Base-by-base conservation (phyloP, 139 green algal genomes). In the Coelastrella sp. region DNA sequence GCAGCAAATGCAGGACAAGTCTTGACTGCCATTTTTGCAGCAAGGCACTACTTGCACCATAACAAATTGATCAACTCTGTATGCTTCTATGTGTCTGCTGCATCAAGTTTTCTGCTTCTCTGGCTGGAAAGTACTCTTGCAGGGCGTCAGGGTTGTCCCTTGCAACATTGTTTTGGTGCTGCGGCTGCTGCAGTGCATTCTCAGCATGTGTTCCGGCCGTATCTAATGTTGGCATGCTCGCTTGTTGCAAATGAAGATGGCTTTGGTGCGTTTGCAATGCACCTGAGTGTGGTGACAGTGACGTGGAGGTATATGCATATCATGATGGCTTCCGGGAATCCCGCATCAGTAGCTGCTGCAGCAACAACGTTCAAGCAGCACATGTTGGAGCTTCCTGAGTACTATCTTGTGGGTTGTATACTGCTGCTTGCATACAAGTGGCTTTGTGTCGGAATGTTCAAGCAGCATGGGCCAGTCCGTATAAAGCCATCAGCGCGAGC, bases 261-360 rank as follows among this genome's bases (percentile, higher is more conserved):
- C 11, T 32, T 37, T 13, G 25, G 41, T 40, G 27, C 13, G 21
- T 81, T 81, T 37, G 15, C 30, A 2, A 32, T 11, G 0, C 72
- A 81, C 2, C 43, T 81, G 6, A 8, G 32, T 34, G 27, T 25
- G 0, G 15, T 81, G 0, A 64, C 72, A 19, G 4, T 81, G 25
- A 41, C 66, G 41, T 81, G 40, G n/a, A 43, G 72, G 45, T 30
- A 63, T 25, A 43, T 81, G 72, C 72, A 81, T 25, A 15, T 81
- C n/a, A 41, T 3, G 2, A 66, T 76, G 67, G 35, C 67, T 21
- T 23, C 37, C 8, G 19, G 19, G 63, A 17, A 7, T 2, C 17
- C 30, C 63, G 23, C 63, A 27, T 43, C 41, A 2, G 51, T 30
- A 13, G 19, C 9, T 60, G 69, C 69, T 41, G 69, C 69, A 5